A percentile compares a stretch with the other conserved stretches of the same genome.
Evolutionary conservation across 192 early-diverging fungal genomes (phyloP).

Genomic region (Borealophlyctis nickersoniae): DNA sequence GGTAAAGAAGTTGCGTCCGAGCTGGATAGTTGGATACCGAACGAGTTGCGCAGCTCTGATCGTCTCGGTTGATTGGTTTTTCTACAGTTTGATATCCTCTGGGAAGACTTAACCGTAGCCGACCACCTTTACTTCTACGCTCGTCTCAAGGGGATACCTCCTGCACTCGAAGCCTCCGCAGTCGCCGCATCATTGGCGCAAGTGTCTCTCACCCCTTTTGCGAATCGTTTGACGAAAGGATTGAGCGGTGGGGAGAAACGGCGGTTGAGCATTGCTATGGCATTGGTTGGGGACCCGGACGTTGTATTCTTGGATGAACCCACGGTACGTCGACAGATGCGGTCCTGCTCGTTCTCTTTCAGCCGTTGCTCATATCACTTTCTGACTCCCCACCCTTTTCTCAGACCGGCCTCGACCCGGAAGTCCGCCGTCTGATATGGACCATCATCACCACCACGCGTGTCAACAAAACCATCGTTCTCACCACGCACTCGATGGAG

Average conservation of each 20-base stretch:
- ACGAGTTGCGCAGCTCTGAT: neutral
- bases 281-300: constrained; percentile 49
- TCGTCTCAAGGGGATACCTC: constrained; percentile 33
- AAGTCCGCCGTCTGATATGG: constrained; percentile 75
- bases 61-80: neutral
- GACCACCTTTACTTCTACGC: constrained; percentile 43
- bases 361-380: neutral
- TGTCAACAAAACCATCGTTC: constrained; percentile 58
- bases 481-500: constrained; percentile 77
- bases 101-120: constrained; percentile 40
- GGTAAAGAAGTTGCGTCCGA: too few relatives aligned
- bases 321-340: constrained; percentile 29
- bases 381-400: neutral
- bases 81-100: constrained; percentile 42
- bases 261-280: constrained; percentile 48
- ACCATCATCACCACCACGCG: constrained; percentile 62
- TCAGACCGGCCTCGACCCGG: constrained; percentile 66
- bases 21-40: neutral
- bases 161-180: neutral
- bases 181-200: constrained; percentile 12
- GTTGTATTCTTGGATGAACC: constrained; percentile 82
- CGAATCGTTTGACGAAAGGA: constrained; percentile 53
- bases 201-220: constrained; percentile 12
- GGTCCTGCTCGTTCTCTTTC: neutral
- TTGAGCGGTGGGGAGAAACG: constrained; percentile 76